Evolutionary conservation across 2,329 filamentous ascomycete species (phyloP).

Genomic region (Ophiosphaerella herpotricha): DNA sequence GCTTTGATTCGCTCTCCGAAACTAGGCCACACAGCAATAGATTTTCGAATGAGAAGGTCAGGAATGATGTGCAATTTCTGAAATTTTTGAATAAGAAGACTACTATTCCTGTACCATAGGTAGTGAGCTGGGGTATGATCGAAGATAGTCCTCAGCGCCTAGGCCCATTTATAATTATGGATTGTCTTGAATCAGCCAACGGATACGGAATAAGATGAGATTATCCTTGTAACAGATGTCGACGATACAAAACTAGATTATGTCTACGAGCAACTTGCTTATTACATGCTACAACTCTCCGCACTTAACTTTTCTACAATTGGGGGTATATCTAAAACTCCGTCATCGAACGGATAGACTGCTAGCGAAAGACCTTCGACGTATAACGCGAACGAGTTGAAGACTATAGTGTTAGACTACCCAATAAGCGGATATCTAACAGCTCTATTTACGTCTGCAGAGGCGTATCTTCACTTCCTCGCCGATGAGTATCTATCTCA

Average conservation of each 20-base stretch:
- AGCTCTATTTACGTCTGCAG: too few relatives aligned
- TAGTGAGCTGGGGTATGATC: slow-evolving; percentile 11
- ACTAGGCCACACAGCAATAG: slow-evolving; percentile 9
- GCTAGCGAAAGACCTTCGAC: slow-evolving; percentile 26
- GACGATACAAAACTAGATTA: slow-evolving; percentile 21
- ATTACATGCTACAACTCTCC: slow-evolving; percentile 16
- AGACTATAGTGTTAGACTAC: slow-evolving; percentile 3
- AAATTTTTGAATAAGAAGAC: slow-evolving; percentile 16
- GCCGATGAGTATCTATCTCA: too few relatives aligned
- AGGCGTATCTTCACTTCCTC: too few relatives aligned
- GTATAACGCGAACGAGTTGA: slow-evolving; percentile 14
- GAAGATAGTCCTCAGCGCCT: slow-evolving; percentile 1
- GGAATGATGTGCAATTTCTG: slow-evolving; percentile 14
- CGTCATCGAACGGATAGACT: slow-evolving; percentile 22
- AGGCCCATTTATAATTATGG: slow-evolving; percentile 24
- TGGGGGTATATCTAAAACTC: too few relatives aligned
- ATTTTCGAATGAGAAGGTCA: slow-evolving; percentile 12
- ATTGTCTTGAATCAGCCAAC: slow-evolving; percentile 5
- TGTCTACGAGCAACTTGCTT: slow-evolving; percentile 23
- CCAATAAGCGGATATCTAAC: background rate
- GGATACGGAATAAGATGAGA: too few relatives aligned
- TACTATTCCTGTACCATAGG: slow-evolving; percentile 11
- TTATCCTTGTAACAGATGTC: slow-evolving; percentile 1
- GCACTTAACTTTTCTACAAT: slow-evolving; percentile 12
- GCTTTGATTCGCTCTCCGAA: slow-evolving; percentile 5